These are phyloP conservation scores for Houttuynia cordata DNA, from an alignment of 164 flowering plant genomes.

Conservation along the genomic window DNA sequence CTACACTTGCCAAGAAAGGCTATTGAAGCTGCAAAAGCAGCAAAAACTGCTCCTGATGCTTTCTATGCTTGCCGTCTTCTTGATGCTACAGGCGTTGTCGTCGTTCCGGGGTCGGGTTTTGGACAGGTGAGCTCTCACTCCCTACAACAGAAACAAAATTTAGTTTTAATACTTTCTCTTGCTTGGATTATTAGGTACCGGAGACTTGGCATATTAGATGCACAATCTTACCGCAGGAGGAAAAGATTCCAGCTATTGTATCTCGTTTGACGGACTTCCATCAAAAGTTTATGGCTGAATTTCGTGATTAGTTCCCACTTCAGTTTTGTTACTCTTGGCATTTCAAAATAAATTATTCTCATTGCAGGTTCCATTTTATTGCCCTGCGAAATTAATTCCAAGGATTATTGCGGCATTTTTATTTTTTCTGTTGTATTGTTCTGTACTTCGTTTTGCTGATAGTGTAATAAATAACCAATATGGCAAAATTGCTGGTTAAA, in stretches of 20 bases:
- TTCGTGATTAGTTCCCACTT: slow-evolving; percentile 30
- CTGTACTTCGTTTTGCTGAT: background rate
- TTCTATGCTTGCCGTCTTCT: slow-evolving; percentile 77
- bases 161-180: background rate
- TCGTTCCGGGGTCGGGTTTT: slow-evolving; percentile 98
- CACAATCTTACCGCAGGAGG: slow-evolving; percentile 94
- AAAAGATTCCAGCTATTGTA: slow-evolving; percentile 83
- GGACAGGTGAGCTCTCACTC: slow-evolving; percentile 51
- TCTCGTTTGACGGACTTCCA: slow-evolving; percentile 71
- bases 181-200: slow-evolving; percentile 45
- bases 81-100: slow-evolving; percentile 84
- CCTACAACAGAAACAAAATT: too few species aligned
- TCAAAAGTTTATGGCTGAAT: slow-evolving; percentile 75
- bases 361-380: background rate
- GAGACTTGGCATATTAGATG: slow-evolving; percentile 97
- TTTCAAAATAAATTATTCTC: background rate
- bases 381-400: background rate
- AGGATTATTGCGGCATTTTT: too few species aligned
- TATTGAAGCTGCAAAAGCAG: slow-evolving; percentile 72
- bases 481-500: too few species aligned
- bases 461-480: too few species aligned
- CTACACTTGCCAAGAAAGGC: slow-evolving; percentile 67
- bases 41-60: slow-evolving; percentile 74
- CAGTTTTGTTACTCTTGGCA: background rate
- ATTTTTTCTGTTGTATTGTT: too few species aligned